These are phyloP conservation scores for Aspergillus fumigatus DNA, from an alignment of 2,329 filamentous ascomycete genomes.

Conservation along the genomic window DNA sequence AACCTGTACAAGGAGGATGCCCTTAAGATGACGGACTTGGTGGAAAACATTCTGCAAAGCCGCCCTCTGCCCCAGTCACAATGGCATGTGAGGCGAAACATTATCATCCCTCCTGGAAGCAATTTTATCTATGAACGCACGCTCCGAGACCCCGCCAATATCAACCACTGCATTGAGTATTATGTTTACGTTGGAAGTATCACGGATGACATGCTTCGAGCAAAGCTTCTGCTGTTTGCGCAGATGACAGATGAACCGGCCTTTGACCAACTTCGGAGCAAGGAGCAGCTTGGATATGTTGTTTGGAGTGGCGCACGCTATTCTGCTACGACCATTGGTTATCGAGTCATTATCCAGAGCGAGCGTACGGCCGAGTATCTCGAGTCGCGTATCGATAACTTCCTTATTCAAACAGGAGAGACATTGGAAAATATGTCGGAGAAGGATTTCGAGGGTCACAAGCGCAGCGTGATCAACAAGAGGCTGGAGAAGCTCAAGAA, in stretches of 20 bases:
- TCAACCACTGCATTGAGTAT: conserved; percentile 82
- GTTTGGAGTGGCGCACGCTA: conserved; percentile 77
- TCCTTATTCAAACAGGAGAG: conserved; percentile 64
- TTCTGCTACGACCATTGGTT: conserved; percentile 73
- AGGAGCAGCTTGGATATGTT: conserved; percentile 95
- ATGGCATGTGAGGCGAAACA: conserved; percentile 71
- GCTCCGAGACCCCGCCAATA: conserved; percentile 79
- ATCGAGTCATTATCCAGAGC: conserved; percentile 88
- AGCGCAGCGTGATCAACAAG: conserved; percentile 81
- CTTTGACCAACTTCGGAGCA: conserved; percentile 91
- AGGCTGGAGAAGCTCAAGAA: conserved; percentile 90
- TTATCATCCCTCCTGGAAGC: conserved; percentile 72
- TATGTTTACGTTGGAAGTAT: conserved; percentile 67
- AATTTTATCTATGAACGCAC: conserved; percentile 80
- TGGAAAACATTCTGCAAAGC: conserved; percentile 73
- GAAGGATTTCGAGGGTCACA: conserved; percentile 82
- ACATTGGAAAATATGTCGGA: conserved; percentile 72
- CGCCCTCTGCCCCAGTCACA: conserved; percentile 69
- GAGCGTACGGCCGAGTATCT: conserved; percentile 80
- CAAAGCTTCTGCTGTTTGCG: conserved; percentile 74
- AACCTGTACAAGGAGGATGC: conserved; percentile 95
- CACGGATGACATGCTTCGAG: conserved; percentile 64
- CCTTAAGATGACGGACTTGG: conserved; percentile 73
- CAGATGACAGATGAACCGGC: conserved; percentile 91
- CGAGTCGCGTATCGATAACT: conserved; percentile 80